These are phyloP conservation scores for Ganoderma resinaceum DNA, from an alignment of 1,284 basidiomycete genomes.

Conservation along the genomic window DNA sequence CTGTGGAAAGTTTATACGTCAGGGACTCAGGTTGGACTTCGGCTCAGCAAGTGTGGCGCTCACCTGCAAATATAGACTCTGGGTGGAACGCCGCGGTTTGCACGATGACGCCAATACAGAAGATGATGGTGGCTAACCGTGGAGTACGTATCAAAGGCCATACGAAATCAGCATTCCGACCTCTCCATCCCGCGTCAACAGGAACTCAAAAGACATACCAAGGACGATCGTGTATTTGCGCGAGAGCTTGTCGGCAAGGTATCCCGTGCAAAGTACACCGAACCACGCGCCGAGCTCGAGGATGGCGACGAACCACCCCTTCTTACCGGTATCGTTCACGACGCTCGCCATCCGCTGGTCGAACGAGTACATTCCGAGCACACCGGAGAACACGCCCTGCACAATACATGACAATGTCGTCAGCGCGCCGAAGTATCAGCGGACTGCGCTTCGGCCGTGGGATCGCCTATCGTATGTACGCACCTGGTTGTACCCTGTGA, in stretches of 20 bases:
- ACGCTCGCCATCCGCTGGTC: conserved; percentile 59
- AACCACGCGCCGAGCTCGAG: conserved; percentile 78
- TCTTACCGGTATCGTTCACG: conserved; percentile 54
- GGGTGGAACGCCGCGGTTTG: conserved; percentile 64
- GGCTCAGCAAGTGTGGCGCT: conserved; percentile 15
- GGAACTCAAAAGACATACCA: conserved; percentile 45
- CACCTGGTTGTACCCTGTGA: conserved; percentile 69
- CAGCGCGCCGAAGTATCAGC: conserved; percentile 18
- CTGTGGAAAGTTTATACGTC: conserved; percentile 37
- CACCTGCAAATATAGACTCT: conserved; percentile 71
- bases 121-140: conserved; percentile 62
- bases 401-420: not conserved
- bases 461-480: conserved; percentile 26
- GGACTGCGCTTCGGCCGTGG: conserved; percentile 10
- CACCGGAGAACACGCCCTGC: conserved; percentile 77
- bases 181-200: not conserved
- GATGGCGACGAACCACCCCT: conserved; percentile 76
- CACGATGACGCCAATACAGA: conserved; percentile 74
- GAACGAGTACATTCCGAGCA: conserved; percentile 68
- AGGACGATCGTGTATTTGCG: conserved; percentile 75
- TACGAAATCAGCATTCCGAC: not conserved
- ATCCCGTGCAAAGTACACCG: conserved; percentile 72
- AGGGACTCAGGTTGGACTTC: not conserved
- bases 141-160: not conserved
- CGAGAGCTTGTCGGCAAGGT: conserved; percentile 74